Conservation (phyloP, 371 early-diverging fungal species). For the Phascolomyces articulosus region DNA sequence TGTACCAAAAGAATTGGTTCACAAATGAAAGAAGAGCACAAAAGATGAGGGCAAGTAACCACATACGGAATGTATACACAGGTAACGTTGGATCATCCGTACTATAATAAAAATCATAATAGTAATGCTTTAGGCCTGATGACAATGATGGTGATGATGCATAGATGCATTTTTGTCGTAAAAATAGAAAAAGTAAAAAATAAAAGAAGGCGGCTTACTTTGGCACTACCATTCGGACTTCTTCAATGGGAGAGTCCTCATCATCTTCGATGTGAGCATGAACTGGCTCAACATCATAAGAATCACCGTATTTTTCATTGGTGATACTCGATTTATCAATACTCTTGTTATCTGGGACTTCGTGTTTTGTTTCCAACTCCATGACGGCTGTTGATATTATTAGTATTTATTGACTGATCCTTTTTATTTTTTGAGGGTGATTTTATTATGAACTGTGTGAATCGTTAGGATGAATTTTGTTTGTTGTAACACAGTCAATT, state of each 20-base stretch:
- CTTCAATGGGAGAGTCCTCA: conserved; percentile 80
- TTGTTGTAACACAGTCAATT: no score
- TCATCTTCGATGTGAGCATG: conserved; percentile 27
- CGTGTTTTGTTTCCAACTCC: not conserved
- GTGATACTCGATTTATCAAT: not conserved
- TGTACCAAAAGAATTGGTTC: conserved; percentile 81
- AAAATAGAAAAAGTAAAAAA: conserved; percentile 11
- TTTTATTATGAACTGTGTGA: no score
- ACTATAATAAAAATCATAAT: conserved; percentile 26
- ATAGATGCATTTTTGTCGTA: no score
- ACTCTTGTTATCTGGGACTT: not conserved
- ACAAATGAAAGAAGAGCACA: conserved; percentile 61
- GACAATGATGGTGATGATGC: no score
- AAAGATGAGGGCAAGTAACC: conserved; percentile 69
- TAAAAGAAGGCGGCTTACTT: conserved; percentile 31
- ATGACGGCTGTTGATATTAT: not conserved
- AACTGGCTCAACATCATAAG: not conserved
- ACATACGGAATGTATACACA: conserved; percentile 78
- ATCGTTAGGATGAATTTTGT: no score
- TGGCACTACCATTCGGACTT: conserved; percentile 70
- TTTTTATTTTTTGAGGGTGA: no score
- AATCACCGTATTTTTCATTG: conserved; percentile 1
- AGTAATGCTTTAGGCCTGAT: no score
- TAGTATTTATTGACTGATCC: no score
- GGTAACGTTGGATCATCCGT: conserved; percentile 72